Evolutionary conservation across 2,329 filamentous ascomycete genomes (phyloP).

Genomic region (Chaetomiaceae sp.): DNA sequence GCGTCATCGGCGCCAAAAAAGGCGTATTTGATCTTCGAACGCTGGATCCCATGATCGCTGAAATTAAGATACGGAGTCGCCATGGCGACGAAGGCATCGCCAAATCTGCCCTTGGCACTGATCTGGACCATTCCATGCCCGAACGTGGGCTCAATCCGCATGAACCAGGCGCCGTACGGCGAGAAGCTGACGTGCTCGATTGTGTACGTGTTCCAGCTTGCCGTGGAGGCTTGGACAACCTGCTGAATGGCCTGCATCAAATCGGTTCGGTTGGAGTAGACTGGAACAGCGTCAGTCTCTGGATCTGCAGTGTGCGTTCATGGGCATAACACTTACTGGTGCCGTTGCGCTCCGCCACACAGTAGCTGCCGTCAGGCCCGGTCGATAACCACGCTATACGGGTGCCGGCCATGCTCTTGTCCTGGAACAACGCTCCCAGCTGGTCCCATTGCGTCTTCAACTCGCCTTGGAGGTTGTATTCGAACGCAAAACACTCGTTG

Average conservation of each 20-base stretch:
- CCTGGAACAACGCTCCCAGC: neutral
- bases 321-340: neutral
- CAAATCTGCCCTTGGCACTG: neutral
- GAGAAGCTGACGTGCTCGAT: neutral
- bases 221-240: neutral
- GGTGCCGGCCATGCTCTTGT: constrained; percentile 1
- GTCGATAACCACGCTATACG: neutral
- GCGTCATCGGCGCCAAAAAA: neutral
- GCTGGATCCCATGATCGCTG: neutral
- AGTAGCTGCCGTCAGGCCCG: neutral
- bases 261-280: neutral
- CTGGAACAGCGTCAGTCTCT: neutral
- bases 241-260: neutral
- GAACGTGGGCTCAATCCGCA: neutral
- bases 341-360: neutral
- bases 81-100: neutral
- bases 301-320: neutral
- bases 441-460: neutral
- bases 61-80: neutral
- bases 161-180: neutral
- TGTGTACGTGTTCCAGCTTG: neutral
- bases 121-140: neutral
- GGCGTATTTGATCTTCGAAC: neutral
- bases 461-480: neutral
- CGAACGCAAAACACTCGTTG: neutral